Evolutionary conservation across 2,329 filamentous ascomycete species (phyloP).

Genomic region (Chaetomium strumarium): DNA sequence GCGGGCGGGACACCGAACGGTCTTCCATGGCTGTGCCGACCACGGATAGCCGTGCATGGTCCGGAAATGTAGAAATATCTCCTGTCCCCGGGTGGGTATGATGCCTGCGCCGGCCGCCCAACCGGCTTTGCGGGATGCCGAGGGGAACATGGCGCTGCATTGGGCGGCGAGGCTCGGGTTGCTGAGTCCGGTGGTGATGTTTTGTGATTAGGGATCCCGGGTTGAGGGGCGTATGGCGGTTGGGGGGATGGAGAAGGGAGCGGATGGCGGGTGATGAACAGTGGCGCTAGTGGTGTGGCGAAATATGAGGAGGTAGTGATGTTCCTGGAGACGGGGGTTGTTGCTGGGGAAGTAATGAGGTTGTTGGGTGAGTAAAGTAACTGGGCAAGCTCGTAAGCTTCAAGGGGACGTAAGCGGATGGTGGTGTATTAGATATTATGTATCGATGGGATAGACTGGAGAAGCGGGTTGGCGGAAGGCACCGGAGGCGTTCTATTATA

Average conservation of each 20-base stretch:
- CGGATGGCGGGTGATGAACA: neutral
- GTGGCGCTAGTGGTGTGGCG: neutral
- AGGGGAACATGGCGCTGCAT: neutral
- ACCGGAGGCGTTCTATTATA: neutral
- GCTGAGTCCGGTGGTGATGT: neutral
- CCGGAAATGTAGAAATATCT: neutral
- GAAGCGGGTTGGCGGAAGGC: neutral
- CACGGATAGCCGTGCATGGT: neutral
- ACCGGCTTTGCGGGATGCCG: neutral
- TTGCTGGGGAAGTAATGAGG: neutral
- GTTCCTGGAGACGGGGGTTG: neutral
- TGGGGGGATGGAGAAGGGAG: neutral
- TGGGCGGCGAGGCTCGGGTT: constrained; percentile 2
- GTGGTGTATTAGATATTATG: neutral
- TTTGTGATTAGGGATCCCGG: neutral
- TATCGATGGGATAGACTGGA: neutral
- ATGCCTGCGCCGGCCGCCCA: neutral
- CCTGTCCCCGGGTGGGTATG: neutral
- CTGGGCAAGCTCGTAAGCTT: neutral
- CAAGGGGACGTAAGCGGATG: too few relatives aligned
- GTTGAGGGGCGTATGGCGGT: neutral
- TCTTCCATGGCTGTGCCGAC: neutral
- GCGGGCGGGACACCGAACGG: neutral
- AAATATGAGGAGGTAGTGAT: neutral
- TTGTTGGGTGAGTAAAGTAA: neutral